phyloP scores from a whole-genome alignment of 2,329 filamentous ascomycete genomes.

The Clarireedia sp. region DNA sequence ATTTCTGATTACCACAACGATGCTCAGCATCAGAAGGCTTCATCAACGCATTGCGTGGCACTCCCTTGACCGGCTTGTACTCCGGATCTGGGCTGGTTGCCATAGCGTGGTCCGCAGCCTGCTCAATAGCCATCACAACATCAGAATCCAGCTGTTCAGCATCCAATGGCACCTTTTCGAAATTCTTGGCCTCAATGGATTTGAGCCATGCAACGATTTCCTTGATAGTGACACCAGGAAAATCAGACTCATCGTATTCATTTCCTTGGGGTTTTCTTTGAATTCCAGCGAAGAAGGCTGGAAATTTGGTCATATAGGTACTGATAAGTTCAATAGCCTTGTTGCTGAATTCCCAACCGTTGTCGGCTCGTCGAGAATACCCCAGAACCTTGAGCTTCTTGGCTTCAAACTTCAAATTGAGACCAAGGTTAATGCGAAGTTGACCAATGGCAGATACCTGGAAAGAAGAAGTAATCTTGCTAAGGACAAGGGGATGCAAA shows the following conservation, averaged over 20 bases:
- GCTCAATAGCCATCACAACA: conserved; percentile 73
- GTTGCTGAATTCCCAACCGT: conserved; percentile 92
- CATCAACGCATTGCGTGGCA: conserved; percentile 79
- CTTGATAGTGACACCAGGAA: conserved; percentile 78
- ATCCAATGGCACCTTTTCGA: conserved; percentile 92
- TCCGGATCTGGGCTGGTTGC: conserved; percentile 45
- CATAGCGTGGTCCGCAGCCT: conserved; percentile 58
- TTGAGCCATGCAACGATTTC: conserved; percentile 94
- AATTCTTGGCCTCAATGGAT: conserved; percentile 79
- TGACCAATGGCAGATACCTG: conserved; percentile 74
- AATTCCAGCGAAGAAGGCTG: conserved; percentile 88
- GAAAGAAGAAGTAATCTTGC: conserved; percentile 94
- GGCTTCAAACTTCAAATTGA: conserved; percentile 95
- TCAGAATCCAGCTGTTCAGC: conserved; percentile 93
- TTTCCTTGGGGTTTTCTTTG: conserved; percentile 78
- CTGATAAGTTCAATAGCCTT: conserved; percentile 73
- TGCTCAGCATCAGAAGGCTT: conserved; percentile 97
- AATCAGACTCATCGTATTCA: conserved; percentile 74
- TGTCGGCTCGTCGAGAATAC: conserved; percentile 78
- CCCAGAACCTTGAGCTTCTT: conserved; percentile 94
- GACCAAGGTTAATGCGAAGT: conserved; percentile 71
- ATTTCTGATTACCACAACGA: conserved; percentile 75
- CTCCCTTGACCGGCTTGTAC: conserved; percentile 65
- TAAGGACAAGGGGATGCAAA: conserved; percentile 79
- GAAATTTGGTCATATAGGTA: conserved; percentile 89